Conservation (phyloP, 768 basidiomycete species). For the Lactarius indigo region DNA sequence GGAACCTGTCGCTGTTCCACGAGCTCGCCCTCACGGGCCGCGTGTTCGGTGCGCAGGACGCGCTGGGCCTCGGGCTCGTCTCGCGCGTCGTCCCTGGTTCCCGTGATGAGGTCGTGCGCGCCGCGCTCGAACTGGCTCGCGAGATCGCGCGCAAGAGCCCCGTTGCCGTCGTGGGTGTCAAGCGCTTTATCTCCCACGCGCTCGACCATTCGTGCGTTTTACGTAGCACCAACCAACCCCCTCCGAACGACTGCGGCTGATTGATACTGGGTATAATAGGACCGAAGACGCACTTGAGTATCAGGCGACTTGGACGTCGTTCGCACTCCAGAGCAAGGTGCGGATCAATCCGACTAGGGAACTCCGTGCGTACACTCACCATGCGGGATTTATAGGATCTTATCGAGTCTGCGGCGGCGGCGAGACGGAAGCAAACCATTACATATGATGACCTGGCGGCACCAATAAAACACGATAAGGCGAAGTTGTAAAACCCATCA, state of each 20-base stretch:
- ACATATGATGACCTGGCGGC: not conserved
- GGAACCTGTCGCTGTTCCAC: conserved; percentile 65
- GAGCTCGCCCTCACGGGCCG: conserved; percentile 78
- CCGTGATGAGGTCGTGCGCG: conserved; percentile 57
- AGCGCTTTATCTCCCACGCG: conserved; percentile 73
- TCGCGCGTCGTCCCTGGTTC: conserved; percentile 63
- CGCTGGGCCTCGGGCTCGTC: conserved; percentile 65
- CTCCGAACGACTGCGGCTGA: not conserved
- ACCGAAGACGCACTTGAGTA: conserved; percentile 51
- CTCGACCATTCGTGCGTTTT: conserved; percentile 67
- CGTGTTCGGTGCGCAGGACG: conserved; percentile 66
- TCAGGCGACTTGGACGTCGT: conserved; percentile 51
- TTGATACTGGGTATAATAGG: conserved; percentile 26
- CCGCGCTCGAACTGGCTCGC: conserved; percentile 62
- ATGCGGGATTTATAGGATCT: not conserved
- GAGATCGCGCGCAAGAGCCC: conserved; percentile 75
- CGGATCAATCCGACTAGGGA: not conserved
- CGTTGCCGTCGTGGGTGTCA: conserved; percentile 71
- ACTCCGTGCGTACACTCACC: not conserved
- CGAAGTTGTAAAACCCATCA: not conserved
- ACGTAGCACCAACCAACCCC: not conserved
- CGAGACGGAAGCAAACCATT: not conserved
- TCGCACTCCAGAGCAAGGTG: conserved; percentile 46
- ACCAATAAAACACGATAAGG: not conserved
- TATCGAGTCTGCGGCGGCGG: conserved; percentile 2